phyloP scores from a whole-genome alignment of 2,329 filamentous ascomycete species.

The Harringtonia lauricola region DNA sequence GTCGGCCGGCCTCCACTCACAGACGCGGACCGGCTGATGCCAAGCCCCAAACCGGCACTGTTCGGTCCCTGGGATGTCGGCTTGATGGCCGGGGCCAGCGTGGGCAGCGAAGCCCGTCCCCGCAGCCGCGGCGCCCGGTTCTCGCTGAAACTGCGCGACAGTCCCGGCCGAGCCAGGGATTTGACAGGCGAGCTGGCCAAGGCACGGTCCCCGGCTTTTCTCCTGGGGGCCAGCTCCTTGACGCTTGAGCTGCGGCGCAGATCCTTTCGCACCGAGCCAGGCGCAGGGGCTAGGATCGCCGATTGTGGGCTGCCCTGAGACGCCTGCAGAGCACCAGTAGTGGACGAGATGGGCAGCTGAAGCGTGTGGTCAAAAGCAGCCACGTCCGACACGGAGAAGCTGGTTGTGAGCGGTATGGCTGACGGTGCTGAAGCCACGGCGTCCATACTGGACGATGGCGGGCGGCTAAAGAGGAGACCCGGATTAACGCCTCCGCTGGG shows the following conservation, averaged over 20 bases:
- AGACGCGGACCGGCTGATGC: conserved; percentile 23
- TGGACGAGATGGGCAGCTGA: conserved; percentile 15
- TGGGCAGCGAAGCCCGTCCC: conserved; percentile 30
- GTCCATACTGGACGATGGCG: conserved; percentile 36
- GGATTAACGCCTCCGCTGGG: conserved; percentile 44
- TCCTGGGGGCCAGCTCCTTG: conserved; percentile 28
- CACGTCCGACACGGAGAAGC: conserved; percentile 1
- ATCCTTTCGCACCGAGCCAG: conserved; percentile 21
- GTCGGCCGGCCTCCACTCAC: conserved; percentile 25
- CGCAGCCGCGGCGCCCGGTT: conserved; percentile 33
- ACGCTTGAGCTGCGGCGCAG: conserved; percentile 34
- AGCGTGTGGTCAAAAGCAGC: conserved; percentile 12
- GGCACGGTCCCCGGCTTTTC: conserved; percentile 29
- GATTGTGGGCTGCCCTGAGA: conserved; percentile 14
- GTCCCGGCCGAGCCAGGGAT: conserved; percentile 31
- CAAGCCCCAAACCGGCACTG: conserved; percentile 9
- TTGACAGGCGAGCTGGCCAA: conserved; percentile 41
- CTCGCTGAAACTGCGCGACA: conserved; percentile 45
- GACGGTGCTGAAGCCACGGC: conserved; percentile 13
- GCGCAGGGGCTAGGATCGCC: conserved; percentile 17
- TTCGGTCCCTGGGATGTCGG: conserved; percentile 13
- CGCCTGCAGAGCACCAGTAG: conserved; percentile 10
- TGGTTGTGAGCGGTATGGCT: background rate
- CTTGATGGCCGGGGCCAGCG: conserved; percentile 34
- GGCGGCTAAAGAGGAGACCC: conserved; percentile 44